A percentile compares a stretch with the other conserved stretches of the same genome.
Conservation (phyloP, 1,284 basidiomycete species). For the Ganoderma lucidum region DNA sequence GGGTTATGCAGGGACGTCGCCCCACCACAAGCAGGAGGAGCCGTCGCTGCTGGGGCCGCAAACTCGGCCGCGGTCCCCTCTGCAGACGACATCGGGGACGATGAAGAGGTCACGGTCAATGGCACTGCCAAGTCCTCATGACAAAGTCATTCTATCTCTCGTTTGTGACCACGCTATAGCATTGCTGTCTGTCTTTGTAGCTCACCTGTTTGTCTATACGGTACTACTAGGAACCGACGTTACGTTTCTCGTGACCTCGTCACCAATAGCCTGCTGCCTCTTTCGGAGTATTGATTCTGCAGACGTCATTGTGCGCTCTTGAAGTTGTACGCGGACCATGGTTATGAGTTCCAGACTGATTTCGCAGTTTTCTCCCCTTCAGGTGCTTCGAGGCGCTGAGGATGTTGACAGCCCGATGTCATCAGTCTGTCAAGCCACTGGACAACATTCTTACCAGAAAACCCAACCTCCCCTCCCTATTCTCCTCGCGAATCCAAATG, state of each 20-base stretch:
- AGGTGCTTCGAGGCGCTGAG: no score
- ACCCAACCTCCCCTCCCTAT: no score
- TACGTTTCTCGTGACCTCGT: no score
- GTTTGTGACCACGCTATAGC: slow-evolving; percentile 25
- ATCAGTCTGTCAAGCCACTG: no score
- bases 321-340: no score
- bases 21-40: slow-evolving; percentile 56
- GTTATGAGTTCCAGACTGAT: no score
- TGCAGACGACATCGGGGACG: slow-evolving; percentile 69
- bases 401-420: no score
- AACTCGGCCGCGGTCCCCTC: slow-evolving; percentile 83
- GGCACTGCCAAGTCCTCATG: slow-evolving; percentile 27
- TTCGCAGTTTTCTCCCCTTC: no score
- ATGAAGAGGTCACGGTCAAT: slow-evolving; percentile 34
- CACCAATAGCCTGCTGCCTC: neutral
- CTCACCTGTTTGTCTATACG: slow-evolving; percentile 26
- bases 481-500: no score
- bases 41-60: slow-evolving; percentile 66
- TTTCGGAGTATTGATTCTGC: no score
- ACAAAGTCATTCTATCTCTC: slow-evolving; percentile 11
- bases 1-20: slow-evolving; percentile 68
- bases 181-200: slow-evolving; percentile 23
- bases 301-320: no score
- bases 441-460: no score
- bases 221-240: slow-evolving; percentile 18